Percentiles rank a stretch among this genome's conserved stretches.
These are phyloP conservation scores for Metarhizium robertsii DNA, from an alignment of 2,329 filamentous ascomycete species.

Conservation along the genomic window DNA sequence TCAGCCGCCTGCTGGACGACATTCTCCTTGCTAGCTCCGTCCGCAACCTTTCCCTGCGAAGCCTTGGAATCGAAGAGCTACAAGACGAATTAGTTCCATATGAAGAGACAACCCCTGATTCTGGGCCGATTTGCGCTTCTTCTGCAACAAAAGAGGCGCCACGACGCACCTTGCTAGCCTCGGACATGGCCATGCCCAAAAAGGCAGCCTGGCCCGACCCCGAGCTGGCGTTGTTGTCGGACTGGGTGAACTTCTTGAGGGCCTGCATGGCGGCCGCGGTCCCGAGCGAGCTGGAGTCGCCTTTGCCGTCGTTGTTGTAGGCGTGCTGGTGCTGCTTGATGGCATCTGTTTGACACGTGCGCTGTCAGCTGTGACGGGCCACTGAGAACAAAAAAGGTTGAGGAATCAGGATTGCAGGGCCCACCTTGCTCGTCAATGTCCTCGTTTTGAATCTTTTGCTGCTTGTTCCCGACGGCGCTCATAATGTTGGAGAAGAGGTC, in stretches of 20 bases:
- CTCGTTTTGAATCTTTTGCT: conserved; percentile 35
- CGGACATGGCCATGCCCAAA: conserved; percentile 76
- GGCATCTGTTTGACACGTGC: conserved; percentile 38
- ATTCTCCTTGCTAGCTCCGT: conserved; percentile 66
- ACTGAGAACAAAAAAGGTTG: no score
- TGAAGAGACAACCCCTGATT: no score
- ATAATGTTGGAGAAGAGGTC: conserved; percentile 42
- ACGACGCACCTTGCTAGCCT: conserved; percentile 63
- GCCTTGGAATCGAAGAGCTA: conserved; percentile 53
- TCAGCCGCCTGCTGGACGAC: conserved; percentile 72
- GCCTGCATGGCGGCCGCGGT: conserved; percentile 73
- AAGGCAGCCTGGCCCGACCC: conserved; percentile 63
- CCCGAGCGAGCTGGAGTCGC: conserved; percentile 49
- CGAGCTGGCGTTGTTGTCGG: conserved; percentile 36
- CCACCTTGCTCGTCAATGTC: conserved; percentile 41
- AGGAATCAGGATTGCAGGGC: conserved; percentile 4
- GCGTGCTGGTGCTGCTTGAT: conserved; percentile 67
- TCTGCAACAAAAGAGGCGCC: background rate
- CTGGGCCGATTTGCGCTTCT: background rate
- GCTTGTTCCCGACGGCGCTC: conserved; percentile 37
- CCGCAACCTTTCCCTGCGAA: conserved; percentile 40
- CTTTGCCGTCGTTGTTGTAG: conserved; percentile 45
- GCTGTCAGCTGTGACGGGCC: background rate
- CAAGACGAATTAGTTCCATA: background rate
- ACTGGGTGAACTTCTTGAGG: conserved; percentile 65